These are phyloP conservation scores for Stygiomarasmius scandens DNA, from an alignment of 1,284 basidiomycete genomes.

Conservation along the genomic window DNA sequence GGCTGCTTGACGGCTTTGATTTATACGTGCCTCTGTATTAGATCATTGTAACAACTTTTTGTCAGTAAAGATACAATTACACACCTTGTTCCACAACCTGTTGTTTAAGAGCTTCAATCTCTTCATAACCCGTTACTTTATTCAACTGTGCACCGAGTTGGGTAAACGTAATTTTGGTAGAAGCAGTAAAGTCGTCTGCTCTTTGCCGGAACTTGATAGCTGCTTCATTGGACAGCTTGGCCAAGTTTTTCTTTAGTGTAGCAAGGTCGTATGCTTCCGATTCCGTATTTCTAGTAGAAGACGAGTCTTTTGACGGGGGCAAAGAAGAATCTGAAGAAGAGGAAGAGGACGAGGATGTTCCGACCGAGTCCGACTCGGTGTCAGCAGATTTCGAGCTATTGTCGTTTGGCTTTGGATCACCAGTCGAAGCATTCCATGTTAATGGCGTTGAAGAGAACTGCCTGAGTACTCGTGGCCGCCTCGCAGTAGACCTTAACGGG, in stretches of 20 bases:
- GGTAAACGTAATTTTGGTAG: constrained; percentile 62
- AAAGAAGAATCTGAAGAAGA: constrained; percentile 1
- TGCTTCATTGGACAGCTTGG: constrained; percentile 53
- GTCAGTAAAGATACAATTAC: constrained; percentile 24
- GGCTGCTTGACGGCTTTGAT: constrained; percentile 59
- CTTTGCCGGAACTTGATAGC: constrained; percentile 50
- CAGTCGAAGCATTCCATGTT: constrained; percentile 1
- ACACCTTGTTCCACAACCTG: constrained; percentile 81
- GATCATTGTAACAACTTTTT: neutral
- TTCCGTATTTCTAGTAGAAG: neutral
- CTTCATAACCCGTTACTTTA: constrained; percentile 86
- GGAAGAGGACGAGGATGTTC: constrained; percentile 3
- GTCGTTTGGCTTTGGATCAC: neutral
- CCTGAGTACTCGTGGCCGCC: constrained; percentile 1
- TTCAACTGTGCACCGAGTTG: constrained; percentile 81
- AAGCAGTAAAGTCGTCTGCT: constrained; percentile 59
- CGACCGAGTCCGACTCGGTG: neutral
- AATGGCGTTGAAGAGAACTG: constrained; percentile 4
- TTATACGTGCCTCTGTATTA: constrained; percentile 63
- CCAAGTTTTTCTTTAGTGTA: constrained; percentile 42
- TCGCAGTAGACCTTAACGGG: constrained; percentile 1
- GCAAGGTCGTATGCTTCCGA: constrained; percentile 18
- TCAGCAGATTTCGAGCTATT: neutral
- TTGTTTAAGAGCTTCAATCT: constrained; percentile 82
- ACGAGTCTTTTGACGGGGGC: constrained; percentile 2